phyloP scores from a whole-genome alignment of 306 rosid genomes.

The Vigna nakashimae region DNA sequence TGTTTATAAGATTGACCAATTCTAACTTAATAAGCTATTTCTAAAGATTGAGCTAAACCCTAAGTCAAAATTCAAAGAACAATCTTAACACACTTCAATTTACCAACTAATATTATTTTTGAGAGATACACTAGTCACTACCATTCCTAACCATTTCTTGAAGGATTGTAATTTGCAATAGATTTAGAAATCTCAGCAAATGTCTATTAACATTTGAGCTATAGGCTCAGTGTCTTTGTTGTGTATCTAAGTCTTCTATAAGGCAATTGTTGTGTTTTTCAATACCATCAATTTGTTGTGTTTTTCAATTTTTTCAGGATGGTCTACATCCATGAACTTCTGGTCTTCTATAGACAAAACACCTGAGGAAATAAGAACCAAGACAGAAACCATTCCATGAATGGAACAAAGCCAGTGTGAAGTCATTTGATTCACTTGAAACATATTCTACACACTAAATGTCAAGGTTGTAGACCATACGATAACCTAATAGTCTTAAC shows the following conservation, averaged over 20 bases:
- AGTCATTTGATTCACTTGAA: background rate
- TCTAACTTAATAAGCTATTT: too few relatives aligned
- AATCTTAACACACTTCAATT: background rate
- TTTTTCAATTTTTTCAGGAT: background rate
- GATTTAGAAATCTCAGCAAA: background rate
- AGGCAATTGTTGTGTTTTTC: background rate
- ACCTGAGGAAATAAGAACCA: background rate
- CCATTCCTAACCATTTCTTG: background rate
- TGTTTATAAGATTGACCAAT: too few relatives aligned
- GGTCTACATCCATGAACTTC: background rate
- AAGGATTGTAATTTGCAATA: background rate
- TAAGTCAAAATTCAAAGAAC: too few relatives aligned
- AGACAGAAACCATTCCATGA: background rate
- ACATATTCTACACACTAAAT: background rate
- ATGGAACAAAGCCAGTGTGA: background rate
- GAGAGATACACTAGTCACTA: background rate
- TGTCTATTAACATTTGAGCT: background rate
- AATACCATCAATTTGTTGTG: background rate
- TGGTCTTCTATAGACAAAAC: background rate
- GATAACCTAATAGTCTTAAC: background rate
- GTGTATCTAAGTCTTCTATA: background rate
- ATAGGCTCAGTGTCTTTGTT: background rate
- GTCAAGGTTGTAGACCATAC: background rate
- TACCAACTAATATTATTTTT: background rate
- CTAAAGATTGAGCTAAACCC: too few relatives aligned